phyloP scores from a whole-genome alignment of 108 stramenopile species.

The Cyclotella kingstonii region DNA sequence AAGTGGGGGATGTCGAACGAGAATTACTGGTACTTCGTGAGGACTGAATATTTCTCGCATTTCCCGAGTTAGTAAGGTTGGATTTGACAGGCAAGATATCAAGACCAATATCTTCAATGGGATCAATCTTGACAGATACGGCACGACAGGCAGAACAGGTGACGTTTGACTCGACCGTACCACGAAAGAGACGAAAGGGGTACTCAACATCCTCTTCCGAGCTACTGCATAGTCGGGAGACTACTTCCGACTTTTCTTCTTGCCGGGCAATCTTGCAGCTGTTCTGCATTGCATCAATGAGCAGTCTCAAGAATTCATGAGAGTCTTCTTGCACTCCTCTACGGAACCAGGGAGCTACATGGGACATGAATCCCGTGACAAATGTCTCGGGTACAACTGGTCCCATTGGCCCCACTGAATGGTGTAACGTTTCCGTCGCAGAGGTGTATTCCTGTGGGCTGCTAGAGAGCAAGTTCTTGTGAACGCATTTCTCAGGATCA shows the following conservation, averaged over 20 bases:
- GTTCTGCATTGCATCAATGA: conserved; percentile 95
- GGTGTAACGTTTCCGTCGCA: too few species aligned
- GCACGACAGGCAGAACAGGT: conserved; percentile 67
- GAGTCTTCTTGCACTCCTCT: conserved; percentile 96
- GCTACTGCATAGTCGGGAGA: not conserved
- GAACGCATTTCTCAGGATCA: too few species aligned
- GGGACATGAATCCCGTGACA: conserved; percentile 75
- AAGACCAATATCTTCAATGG: conserved; percentile 89
- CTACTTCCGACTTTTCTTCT: not conserved
- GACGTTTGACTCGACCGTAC: conserved; percentile 82
- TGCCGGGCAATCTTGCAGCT: conserved; percentile 63
- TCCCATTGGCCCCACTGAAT: not conserved
- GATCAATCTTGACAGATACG: conserved; percentile 72
- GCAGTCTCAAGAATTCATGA: conserved; percentile 95
- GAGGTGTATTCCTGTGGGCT: too few species aligned
- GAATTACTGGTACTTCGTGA: conserved; percentile 11
- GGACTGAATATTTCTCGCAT: too few species aligned
- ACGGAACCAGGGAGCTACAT: conserved; percentile 89
- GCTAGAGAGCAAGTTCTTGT: too few species aligned
- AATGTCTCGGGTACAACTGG: conserved; percentile 72
- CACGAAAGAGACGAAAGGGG: conserved; percentile 86
- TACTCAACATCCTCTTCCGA: conserved; percentile 58
- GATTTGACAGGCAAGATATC: conserved; percentile 58
- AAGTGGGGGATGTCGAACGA: conserved; percentile 39
- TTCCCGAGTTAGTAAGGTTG: not conserved